A percentile compares a stretch with the other conserved stretches of the same genome.
Evolutionary conservation across 1,284 basidiomycete genomes (phyloP).

Genomic region (Hemileccinum hortonii): DNA sequence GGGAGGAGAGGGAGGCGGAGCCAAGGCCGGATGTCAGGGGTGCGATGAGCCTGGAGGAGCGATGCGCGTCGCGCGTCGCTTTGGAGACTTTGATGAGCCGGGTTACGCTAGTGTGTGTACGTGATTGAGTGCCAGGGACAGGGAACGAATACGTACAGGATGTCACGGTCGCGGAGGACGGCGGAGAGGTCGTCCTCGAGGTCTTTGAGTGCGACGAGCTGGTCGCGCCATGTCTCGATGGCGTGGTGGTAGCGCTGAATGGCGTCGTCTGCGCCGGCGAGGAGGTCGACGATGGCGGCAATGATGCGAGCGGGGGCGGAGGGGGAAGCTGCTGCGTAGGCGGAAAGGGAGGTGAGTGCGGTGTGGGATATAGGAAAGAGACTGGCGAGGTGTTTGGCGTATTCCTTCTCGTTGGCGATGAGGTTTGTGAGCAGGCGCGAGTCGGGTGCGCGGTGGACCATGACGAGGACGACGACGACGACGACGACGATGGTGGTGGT

Average conservation of each 20-base stretch:
- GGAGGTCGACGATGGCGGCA: conserved; percentile 54
- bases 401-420: conserved; percentile 68
- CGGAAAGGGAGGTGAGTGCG: conserved; percentile 65
- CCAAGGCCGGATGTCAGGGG: conserved; percentile 26
- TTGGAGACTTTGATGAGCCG: conserved; percentile 76
- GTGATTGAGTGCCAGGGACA: no score
- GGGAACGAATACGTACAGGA: conserved; percentile 54
- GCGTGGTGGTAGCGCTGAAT: conserved; percentile 56
- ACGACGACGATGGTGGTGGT: neutral
- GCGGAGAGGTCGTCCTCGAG: conserved; percentile 71
- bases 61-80: conserved; percentile 45
- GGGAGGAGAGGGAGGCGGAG: conserved; percentile 38
- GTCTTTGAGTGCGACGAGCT: conserved; percentile 44
- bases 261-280: conserved; percentile 67
- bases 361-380: conserved; percentile 60
- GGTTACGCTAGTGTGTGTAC: conserved; percentile 51
- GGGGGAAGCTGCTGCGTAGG: conserved; percentile 67
- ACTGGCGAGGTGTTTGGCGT: conserved; percentile 54
- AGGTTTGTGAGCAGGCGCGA: conserved; percentile 68
- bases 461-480: conserved; percentile 64
- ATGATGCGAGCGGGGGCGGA: conserved; percentile 54
- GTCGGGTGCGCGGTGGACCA: conserved; percentile 74
- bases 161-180: conserved; percentile 71
- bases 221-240: conserved; percentile 64
- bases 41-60: conserved; percentile 24